Percentiles rank a stretch among this genome's conserved stretches.
These are phyloP conservation scores for Chytriomyces sp. DNA, from an alignment of 192 early-diverging fungal genomes.

Conservation along the genomic window DNA sequence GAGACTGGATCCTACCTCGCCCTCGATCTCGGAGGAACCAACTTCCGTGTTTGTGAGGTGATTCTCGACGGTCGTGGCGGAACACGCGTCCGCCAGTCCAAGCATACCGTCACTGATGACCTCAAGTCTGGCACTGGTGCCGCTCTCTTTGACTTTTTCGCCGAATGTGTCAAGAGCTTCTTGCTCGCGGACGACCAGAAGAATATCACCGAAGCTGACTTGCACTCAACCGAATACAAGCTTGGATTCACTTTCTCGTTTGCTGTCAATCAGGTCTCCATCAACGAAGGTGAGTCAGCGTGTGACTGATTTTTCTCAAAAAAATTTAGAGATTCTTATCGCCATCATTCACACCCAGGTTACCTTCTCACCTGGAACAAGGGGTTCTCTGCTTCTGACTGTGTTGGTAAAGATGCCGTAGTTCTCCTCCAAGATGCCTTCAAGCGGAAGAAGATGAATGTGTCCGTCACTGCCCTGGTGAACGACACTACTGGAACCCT, in stretches of 20 bases:
- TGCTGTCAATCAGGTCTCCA: constrained; percentile 82
- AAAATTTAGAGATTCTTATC: background rate
- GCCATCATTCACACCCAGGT: constrained; percentile 7
- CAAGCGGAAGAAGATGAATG: constrained; percentile 59
- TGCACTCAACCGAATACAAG: constrained; percentile 22
- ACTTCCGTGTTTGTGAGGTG: constrained; percentile 88
- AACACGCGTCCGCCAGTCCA: constrained; percentile 70
- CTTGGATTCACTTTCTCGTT: constrained; percentile 96
- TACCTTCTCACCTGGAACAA: constrained; percentile 73
- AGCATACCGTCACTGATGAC: constrained; percentile 71
- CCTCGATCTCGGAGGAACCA: constrained; percentile 94
- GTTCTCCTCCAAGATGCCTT: constrained; percentile 83
- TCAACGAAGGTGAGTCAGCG: constrained; percentile 45
- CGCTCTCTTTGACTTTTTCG: constrained; percentile 88
- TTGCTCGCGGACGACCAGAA: constrained; percentile 45
- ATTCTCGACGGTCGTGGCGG: constrained; percentile 77
- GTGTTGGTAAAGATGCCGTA: constrained; percentile 83
- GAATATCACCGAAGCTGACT: constrained; percentile 14
- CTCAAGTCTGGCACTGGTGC: constrained; percentile 75
- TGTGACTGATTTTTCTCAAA: background rate
- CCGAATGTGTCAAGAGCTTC: constrained; percentile 82
- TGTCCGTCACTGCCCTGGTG: constrained; percentile 82
- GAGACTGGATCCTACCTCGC: constrained; percentile 89
- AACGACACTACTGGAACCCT: constrained; percentile 97
- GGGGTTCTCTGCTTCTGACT: constrained; percentile 77